Base-by-base conservation (phyloP, 257 asterid genomes). In the Craterostigma plantagineum region DNA sequence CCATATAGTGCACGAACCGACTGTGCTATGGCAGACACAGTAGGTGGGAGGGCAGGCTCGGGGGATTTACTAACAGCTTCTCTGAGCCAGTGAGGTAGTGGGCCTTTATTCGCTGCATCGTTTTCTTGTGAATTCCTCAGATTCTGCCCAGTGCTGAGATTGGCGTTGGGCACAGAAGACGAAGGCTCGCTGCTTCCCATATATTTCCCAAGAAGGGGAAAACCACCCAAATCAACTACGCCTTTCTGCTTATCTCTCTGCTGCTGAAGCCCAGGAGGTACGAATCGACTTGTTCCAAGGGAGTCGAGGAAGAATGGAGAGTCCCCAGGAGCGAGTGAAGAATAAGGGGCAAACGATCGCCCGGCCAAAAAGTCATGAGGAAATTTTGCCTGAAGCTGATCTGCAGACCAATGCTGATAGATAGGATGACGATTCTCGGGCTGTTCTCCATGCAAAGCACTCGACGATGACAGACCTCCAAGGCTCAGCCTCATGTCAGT, bases 31-130 rank as follows among this genome's bases (percentile, higher is more conserved):
- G 95, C 92, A 47, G 93, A 72, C 43, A 87, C 63, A 43, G 83
- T 45, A 5, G 90, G 92, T 6, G 87, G 92, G 35, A 86, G 60
- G 38, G 66, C 63, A 14, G 61, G 68, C 46, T 67, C 69, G 35
- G 65, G 60, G 11, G 54, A 18, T 48, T 63, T 72, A 16, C 64
- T 75, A 46, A 87, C 98, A 17, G 81, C 95, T 71, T 68, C 92
- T 54, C 86, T 75, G 53, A 87, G 98, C 98, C 98, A 87, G 54
- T 87, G 95, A 16, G 98, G 98, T 35, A 87, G 75, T 43, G 43
- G 51, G 40, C 70, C 71, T 69, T 71, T 69, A 1, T 68, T 55
- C 45, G 82, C 68, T 48, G 52, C 76, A 50, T 65, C 87, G 65
- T 76, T 74, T 18, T 91, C 97, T 58, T 72, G 69, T 7, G 56